Base-by-base conservation (phyloP, 2,329 filamentous ascomycete genomes). In the Onygenales sp. region DNA sequence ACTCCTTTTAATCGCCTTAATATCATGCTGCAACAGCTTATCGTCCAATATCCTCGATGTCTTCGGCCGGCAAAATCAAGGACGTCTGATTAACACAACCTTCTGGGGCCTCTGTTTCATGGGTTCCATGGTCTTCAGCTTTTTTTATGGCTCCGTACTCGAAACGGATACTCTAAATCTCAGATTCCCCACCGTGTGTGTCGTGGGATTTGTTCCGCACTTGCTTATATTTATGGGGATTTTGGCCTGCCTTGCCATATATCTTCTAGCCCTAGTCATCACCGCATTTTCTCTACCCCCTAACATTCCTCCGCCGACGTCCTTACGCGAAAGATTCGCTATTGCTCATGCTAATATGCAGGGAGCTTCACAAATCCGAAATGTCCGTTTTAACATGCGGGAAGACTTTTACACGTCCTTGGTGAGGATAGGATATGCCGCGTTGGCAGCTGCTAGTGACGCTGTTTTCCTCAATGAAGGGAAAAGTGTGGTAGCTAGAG, bases 351-450 rank as follows among this genome's bases (percentile, higher is more conserved):
- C 81, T 48, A 97, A 97, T 60, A 86, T 97, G 78, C 91, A 96
- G 69, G 91, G 91, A 2, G 93, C 93, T 55, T 82, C 92, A 2
- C 90, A 93, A 10, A 78, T 96, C 21, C 86, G 87, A 1, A 85
- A 86, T 41, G 82, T 96, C 39, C 82, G 85, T 10, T 81, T 97
- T 52, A 88, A 85, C 43, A 84, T 87, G 75, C 84, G 89, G 53
- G 94, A 97, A 76, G 93, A 98, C 66, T 96, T 97, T 65, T 98
- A 97, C 67, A 95, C 90, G 0, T 87, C 89, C 0, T 75, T 97
- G 4, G 77, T 97, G 2, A 85, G 91, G 55, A 82, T 89, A 38
- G 93, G 93, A 0, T 96, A 96, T 64, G 85, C 84, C 9, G 84
- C 92, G 10, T 82, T 97, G 56, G 95, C 89, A 0, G 92, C 94